Conservation (phyloP, 2,329 filamentous ascomycete species). For the Colletotrichum cuscutae region DNA sequence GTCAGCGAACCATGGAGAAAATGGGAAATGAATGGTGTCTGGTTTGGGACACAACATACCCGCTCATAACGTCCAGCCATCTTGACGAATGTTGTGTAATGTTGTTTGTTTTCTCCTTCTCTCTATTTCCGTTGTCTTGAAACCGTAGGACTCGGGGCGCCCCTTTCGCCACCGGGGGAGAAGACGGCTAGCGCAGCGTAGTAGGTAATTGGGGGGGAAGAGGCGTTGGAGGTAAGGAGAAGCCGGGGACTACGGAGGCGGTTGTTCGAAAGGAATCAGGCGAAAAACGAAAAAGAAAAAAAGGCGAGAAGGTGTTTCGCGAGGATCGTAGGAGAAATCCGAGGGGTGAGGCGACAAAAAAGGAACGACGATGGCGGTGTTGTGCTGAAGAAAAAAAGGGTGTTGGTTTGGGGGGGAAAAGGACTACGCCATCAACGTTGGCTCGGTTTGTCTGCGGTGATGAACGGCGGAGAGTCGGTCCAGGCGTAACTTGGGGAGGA, state of each 20-base stretch:
- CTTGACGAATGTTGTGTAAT: conserved; percentile 38
- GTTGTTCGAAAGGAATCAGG: neutral
- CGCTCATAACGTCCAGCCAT: conserved; percentile 69
- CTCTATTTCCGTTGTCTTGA: neutral
- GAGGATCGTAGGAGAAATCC: conserved; percentile 18
- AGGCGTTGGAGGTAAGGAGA: neutral
- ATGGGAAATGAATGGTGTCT: neutral
- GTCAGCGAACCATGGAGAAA: neutral
- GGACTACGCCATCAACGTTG: conserved; percentile 11
- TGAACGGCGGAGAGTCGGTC: neutral
- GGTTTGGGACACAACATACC: conserved; percentile 51
- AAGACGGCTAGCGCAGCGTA: conserved; percentile 18
- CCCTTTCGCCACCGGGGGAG: conserved; percentile 34
- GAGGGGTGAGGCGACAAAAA: conserved; percentile 9
- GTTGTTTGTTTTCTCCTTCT: neutral
- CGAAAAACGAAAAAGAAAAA: neutral
- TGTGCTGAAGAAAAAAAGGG: conserved; percentile 24
- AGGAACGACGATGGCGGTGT: conserved; percentile 19
- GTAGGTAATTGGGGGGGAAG: conserved; percentile 17
- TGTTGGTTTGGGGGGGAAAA: conserved; percentile 1
- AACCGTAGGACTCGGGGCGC: neutral
- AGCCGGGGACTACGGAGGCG: neutral
- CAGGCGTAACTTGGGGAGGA: neutral
- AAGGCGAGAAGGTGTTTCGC: conserved; percentile 7
- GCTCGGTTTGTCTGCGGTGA: conserved; percentile 1